These are phyloP conservation scores for Trichoderma harzianum DNA, from an alignment of 2,329 filamentous ascomycete genomes.

Conservation along the genomic window DNA sequence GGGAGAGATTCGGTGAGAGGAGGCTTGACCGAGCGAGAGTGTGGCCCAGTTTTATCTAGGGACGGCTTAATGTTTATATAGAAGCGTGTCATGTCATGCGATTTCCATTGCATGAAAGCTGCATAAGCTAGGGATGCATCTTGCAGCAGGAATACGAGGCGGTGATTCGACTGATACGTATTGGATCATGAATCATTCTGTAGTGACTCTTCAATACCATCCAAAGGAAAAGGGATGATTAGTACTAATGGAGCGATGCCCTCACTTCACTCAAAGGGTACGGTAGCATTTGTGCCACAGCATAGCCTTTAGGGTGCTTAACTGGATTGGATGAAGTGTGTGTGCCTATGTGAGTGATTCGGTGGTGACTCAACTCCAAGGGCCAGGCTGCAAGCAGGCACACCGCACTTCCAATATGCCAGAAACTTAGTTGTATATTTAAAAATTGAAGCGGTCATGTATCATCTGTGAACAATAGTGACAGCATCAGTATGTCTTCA, in stretches of 20 bases:
- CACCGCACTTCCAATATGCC: background rate
- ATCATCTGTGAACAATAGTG: accelerated
- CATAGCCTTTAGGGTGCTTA: background rate
- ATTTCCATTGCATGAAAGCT: background rate
- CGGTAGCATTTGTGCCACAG: background rate
- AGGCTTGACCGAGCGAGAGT: background rate
- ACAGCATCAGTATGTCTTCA: accelerated
- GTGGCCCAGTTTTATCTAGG: background rate
- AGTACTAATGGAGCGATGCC: background rate
- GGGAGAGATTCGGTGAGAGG: background rate
- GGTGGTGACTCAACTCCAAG: background rate
- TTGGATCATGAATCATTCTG: background rate
- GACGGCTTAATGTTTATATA: background rate
- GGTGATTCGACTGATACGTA: background rate
- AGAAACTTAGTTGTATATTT: background rate
- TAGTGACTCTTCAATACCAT: background rate
- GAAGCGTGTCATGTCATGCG: background rate
- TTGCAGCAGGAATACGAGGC: background rate
- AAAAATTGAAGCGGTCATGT: background rate
- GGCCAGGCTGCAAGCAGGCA: background rate
- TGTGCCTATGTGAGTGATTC: background rate
- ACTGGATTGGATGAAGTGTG: background rate
- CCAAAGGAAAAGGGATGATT: background rate
- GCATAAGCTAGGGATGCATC: background rate
- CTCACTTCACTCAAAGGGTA: background rate